Evolutionary conservation across 2,329 filamentous ascomycete species (phyloP).

Genomic region (Didymellaceae sp.): DNA sequence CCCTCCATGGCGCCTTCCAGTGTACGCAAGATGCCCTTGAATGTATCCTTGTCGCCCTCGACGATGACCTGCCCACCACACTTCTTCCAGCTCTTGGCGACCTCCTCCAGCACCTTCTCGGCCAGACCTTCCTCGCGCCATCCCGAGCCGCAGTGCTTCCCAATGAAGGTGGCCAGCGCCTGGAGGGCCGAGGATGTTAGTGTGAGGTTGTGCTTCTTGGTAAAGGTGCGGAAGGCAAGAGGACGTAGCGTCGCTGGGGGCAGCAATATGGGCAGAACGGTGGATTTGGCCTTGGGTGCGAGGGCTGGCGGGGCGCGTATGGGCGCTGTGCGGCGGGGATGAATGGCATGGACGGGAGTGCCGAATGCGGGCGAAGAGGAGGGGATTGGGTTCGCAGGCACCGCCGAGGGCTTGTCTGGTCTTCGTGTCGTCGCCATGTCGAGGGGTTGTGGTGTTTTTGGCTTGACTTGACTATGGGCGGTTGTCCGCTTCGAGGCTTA

Average conservation of each 20-base stretch:
- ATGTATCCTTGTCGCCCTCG: constrained; percentile 71
- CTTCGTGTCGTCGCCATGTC: constrained; percentile 40
- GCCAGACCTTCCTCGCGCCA: constrained; percentile 96
- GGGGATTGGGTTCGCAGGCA: constrained; percentile 66
- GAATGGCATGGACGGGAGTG: constrained; percentile 81
- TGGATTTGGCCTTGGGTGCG: constrained; percentile 60
- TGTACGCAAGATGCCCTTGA: constrained; percentile 82
- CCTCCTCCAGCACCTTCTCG: constrained; percentile 89
- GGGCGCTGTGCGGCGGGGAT: constrained; percentile 55
- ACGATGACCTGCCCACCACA: constrained; percentile 89
- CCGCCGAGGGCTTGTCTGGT: constrained; percentile 40
- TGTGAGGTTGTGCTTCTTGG: constrained; percentile 95
- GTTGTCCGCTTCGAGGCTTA: constrained; percentile 2
- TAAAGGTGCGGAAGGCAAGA: constrained; percentile 92
- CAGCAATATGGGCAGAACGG: constrained; percentile 86
- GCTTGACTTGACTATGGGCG: neutral
- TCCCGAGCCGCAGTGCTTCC: constrained; percentile 90
- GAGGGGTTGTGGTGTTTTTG: neutral
- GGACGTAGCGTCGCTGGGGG: constrained; percentile 86
- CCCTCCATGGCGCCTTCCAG: constrained; percentile 88
- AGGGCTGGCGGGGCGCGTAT: constrained; percentile 54
- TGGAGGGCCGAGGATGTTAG: constrained; percentile 86
- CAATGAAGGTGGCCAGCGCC: constrained; percentile 86
- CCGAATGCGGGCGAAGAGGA: constrained; percentile 92
- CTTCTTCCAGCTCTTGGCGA: constrained; percentile 90